Percentiles rank a stretch among this genome's conserved stretches.
phyloP scores from a whole-genome alignment of 345 rosid genomes.

The Hibiscus tridactylites region DNA sequence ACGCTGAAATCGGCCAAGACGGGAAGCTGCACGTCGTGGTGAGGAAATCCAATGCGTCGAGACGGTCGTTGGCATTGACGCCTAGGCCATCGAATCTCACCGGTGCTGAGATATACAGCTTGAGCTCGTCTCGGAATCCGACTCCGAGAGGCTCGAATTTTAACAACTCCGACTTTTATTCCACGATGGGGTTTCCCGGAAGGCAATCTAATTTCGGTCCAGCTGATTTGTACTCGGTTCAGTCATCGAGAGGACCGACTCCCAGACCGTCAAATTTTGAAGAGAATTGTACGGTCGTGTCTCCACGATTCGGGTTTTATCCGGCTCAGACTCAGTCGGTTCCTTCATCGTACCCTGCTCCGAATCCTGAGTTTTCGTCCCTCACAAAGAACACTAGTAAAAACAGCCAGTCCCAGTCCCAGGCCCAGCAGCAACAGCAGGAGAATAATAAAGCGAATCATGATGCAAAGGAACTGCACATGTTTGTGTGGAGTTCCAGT shows the following conservation, averaged over 20 bases:
- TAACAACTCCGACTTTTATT: slow-evolving; percentile 75
- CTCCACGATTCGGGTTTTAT: slow-evolving; percentile 72
- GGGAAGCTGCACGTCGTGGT: slow-evolving; percentile 86
- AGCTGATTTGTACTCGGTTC: slow-evolving; percentile 67
- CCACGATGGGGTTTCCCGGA: slow-evolving; percentile 73
- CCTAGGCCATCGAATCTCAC: slow-evolving; percentile 85
- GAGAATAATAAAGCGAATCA: slow-evolving; percentile 43
- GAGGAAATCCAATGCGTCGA: slow-evolving; percentile 75
- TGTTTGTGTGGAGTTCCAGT: slow-evolving; percentile 99
- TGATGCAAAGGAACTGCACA: slow-evolving; percentile 87
- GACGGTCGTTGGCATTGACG: slow-evolving; percentile 61
- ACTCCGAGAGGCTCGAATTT: slow-evolving; percentile 94
- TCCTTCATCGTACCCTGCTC: slow-evolving; percentile 72
- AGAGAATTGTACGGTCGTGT: slow-evolving; percentile 42
- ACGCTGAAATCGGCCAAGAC: slow-evolving; percentile 73
- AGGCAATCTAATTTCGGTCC: slow-evolving; percentile 77
- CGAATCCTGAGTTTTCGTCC: slow-evolving; percentile 68
- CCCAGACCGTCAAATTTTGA: slow-evolving; percentile 82
- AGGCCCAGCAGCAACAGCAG: slow-evolving; percentile 9
- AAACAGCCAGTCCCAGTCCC: slow-evolving; percentile 15
- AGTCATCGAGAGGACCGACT: slow-evolving; percentile 76
- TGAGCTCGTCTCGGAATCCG: slow-evolving; percentile 67
- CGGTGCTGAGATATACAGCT: slow-evolving; percentile 84
- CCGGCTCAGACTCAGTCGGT: slow-evolving; percentile 52
- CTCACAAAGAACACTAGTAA: slow-evolving; percentile 24